Evolutionary conservation across 352 stramenopile genomes (phyloP), one percentile per base, ranked within the genome.

Genomic region (Thraustochytrium sp.): DNA sequence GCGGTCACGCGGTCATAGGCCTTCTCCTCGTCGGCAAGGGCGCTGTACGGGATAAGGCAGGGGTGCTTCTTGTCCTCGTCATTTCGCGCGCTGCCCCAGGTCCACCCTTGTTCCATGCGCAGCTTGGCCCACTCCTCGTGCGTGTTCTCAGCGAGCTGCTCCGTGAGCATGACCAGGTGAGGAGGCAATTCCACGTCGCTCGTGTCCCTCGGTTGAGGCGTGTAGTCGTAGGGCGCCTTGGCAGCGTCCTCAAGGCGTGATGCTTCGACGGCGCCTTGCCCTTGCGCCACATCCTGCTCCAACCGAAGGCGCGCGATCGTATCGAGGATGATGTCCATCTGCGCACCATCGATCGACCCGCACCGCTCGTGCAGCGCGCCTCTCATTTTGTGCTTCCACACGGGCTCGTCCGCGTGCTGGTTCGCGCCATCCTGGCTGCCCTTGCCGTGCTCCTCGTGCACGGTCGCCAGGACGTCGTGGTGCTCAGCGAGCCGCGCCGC

Each of bases 41-140:
- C 36, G 29, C 31, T 34, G 26, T 82, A 82, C 5, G 74, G 51
- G 26, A 82, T 18, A 13, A 82, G 49, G 42, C 74, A 82, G 11
- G 74, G 74, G 29, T 82, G 74, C 3, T 61, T 8, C 36, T 73
- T 82, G 13, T 23, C 4, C 23, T 49, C 38, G 56, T 82, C 74
- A 51, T 82, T 55, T 29, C 74, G 51, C 34, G 65, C n/a, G 3
- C 0, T 21, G 37, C 74, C 74, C 16, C 42, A 82, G 11, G 49
- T 34, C 74, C 74, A 82, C 2, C 74, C 74, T 76, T 82, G 74
- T 16, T 11, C 9, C 29, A 85, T 85, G 2, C 74, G 64, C 31
- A 54, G 51, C 54, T 85, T 26, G 13, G 59, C 62, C 80, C 80
- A 85, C n/a, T 42, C 29, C 44, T 85, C 80, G 44, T 85, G 80